phyloP scores from a whole-genome alignment of 2,329 filamentous ascomycete species.

The Ophiostoma himal-ulmi region DNA sequence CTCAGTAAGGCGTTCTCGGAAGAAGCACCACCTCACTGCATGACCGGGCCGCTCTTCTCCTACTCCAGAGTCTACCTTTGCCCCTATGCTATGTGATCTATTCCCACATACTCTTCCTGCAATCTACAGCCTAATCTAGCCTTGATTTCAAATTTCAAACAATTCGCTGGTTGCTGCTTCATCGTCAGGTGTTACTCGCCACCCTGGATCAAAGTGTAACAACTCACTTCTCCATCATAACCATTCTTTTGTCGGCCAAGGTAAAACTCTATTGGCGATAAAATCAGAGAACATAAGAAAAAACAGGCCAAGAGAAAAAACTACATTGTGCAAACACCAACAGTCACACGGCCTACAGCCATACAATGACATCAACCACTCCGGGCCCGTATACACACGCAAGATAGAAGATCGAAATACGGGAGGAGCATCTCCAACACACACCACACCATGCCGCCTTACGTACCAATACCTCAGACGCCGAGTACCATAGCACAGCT shows the following conservation, averaged over 20 bases:
- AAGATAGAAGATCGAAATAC: not conserved
- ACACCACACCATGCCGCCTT: slow-evolving; percentile 27
- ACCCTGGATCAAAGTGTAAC: not conserved
- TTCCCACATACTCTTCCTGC: not conserved
- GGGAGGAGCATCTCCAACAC: not conserved
- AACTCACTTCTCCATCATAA: not conserved
- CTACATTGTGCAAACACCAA: too few species aligned
- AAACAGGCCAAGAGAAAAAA: not conserved
- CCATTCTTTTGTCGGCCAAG: not conserved
- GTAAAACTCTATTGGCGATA: not conserved
- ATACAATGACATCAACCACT: not conserved
- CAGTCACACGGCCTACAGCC: not conserved
- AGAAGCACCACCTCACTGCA: not conserved
- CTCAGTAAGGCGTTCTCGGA: not conserved
- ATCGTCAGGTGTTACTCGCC: not conserved
- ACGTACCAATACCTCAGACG: slow-evolving; percentile 29
- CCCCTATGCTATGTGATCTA: too few species aligned
- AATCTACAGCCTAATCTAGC: not conserved
- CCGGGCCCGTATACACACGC: not conserved
- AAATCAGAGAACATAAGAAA: not conserved
- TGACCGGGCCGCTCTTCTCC: not conserved
- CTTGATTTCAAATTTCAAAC: not conserved
- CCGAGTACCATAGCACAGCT: slow-evolving; percentile 27
- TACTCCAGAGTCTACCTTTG: not conserved
- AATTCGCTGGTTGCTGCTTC: not conserved